Base-by-base conservation (phyloP, 1,284 basidiomycete species). In the Jaminaea rosea region DNA sequence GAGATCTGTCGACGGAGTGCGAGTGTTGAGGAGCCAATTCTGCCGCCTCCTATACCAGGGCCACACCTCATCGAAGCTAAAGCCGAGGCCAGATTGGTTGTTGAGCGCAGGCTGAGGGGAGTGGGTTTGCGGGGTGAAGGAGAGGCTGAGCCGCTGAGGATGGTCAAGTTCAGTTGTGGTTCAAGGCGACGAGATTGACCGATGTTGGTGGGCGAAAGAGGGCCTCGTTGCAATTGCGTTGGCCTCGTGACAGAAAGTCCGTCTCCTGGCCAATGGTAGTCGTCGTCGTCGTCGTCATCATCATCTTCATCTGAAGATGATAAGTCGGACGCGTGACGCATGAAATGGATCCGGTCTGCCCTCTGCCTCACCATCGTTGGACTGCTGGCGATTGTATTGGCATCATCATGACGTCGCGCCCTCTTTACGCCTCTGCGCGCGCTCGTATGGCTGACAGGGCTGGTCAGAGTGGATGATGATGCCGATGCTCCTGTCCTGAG, bases 401-500 rank as follows among this genome's bases (percentile, higher is more conserved):
- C 19, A 31, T 23, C 28, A 23, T 27, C 29, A 28, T 21, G 19
- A 21, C 10, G 4, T 46, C 27, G 24, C 17, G 24, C 24, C 17
- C 32, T 5, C 49, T 45, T 51, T 32, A 19, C 24, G n/a, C 44
- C 17, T 19, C 44, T 51, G 7, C 31, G 26, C 28, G 19, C 42
- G 10, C 37, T 50, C 47, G 29, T 44, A 44, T 34, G 58, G 53
- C 15, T 59, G 36, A 17, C 50, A 56, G 52, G 54, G 52, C 26
- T 53, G 51, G n/a, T 52, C 58, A 13, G 53, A 52, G 1, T 54
- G 48, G 28, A 57, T 58, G 48, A 62, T 58, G 37, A 59, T 59
- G 37, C 50, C 53, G 46, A 62, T 10, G n/a, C 34, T 36, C 34
- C 3, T 6, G 34, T 36, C 21, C 34, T 15, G 21, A 15, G 34